Evolutionary conservation across 805 yeast species (phyloP), one percentile per base, ranked within the genome.

Genomic region (Ogataea philodendri): DNA sequence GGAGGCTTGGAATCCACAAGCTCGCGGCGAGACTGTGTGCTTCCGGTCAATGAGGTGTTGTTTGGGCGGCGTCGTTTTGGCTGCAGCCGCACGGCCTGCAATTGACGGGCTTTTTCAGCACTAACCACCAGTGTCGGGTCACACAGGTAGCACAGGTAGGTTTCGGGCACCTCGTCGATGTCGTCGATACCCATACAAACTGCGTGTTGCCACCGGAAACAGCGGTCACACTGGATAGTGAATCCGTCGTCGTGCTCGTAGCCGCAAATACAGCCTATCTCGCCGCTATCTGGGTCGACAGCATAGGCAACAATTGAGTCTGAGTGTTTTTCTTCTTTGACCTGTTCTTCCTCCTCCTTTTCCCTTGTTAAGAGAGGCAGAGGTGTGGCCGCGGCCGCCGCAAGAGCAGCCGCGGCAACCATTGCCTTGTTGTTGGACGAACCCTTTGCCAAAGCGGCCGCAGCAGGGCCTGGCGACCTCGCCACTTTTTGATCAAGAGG

Each of bases 201-300:
- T 17, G 93, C 88, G 63, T 89, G 97, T 57, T 89, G 96, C 97
- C 97, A 89, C 44, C 95, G 76, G 59, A 75, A 81, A 59, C 97
- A 89, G 21, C 76, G 71, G 57, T 88, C 96, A 64, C 98, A 93
- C 62, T 93, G 97, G 44, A 93, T 84, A 15, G 95, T 89, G 53
- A 86, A 82, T 0, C 97, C 97, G 49, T 90, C 93, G 61, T 87
- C 96, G 42, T 86, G 94, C 39, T 78, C 84, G 48, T 70, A 79
- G 1, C 79, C 87, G 67, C 97, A 90, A 7, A 89, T 76, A 62
- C 97, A 90, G 2, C 95, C 86, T 36, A 90, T 89, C 0, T 78
- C 62, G 0, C 96, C 96, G 2, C 90, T 70, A 55, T 89, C 95
- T 4, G 86, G 84, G 46, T 77, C 86, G 1, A 82, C 88, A 10